Evolutionary conservation across 2,329 filamentous ascomycete species (phyloP).

Genomic region (Scytalidium sp.): DNA sequence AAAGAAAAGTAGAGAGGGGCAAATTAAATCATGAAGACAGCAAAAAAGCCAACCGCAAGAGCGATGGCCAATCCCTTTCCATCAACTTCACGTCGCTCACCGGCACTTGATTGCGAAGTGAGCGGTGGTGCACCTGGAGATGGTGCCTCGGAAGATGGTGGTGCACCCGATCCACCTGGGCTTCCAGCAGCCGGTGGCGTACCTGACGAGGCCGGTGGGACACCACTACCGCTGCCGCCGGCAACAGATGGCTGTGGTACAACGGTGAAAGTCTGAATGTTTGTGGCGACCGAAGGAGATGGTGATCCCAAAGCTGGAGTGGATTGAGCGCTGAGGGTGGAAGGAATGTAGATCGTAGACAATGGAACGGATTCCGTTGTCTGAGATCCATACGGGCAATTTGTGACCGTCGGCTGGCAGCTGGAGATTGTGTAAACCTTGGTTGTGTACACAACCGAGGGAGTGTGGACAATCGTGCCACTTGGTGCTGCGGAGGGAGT

Average conservation of each 20-base stretch:
- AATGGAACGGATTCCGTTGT: conserved; percentile 21
- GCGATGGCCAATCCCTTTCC: conserved; percentile 9
- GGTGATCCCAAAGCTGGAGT: not conserved
- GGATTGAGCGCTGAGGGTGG: conserved; percentile 3
- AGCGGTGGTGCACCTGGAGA: not conserved
- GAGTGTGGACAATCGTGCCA: not conserved
- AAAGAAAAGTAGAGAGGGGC: not conserved
- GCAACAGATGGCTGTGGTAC: not conserved
- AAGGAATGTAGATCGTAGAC: conserved; percentile 22
- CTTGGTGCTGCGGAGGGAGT: conserved; percentile 1
- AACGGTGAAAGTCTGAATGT: not conserved
- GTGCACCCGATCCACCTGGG: not conserved
- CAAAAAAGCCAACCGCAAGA: not conserved
- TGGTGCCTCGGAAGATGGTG: no score
- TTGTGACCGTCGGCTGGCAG: conserved; percentile 15
- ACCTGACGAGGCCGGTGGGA: not conserved
- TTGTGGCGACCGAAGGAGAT: not conserved
- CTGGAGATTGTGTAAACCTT: conserved; percentile 13
- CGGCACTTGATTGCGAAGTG: conserved; percentile 25
- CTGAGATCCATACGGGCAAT: conserved; percentile 14
- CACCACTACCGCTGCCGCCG: not conserved
- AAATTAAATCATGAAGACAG: not conserved
- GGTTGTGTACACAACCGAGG: conserved; percentile 2
- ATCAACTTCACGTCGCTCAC: conserved; percentile 38
- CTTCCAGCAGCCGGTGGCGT: not conserved